phyloP scores from a whole-genome alignment of 2,329 filamentous ascomycete species.

The Ascochyta fabae region DNA sequence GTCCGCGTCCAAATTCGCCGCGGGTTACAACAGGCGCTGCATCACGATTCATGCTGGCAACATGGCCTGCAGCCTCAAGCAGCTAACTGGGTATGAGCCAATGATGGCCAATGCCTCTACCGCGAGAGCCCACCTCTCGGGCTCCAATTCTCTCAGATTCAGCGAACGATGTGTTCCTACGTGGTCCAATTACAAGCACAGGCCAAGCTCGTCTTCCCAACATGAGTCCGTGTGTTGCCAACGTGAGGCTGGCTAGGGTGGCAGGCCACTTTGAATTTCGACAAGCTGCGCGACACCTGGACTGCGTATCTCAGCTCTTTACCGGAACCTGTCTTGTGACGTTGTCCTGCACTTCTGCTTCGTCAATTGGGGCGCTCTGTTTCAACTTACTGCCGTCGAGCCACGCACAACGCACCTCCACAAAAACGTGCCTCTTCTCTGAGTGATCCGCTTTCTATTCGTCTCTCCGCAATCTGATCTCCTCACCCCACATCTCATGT shows the following conservation, averaged over 20 bases:
- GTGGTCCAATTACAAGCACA: slow-evolving; percentile 46
- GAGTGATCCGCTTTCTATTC: slow-evolving; percentile 39
- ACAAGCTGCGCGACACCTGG: slow-evolving; percentile 34
- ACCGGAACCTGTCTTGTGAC: slow-evolving; percentile 42
- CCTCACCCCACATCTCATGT: slow-evolving; percentile 46
- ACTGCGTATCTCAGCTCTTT: slow-evolving; percentile 26
- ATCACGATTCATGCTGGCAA: slow-evolving; percentile 32
- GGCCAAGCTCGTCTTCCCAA: slow-evolving; percentile 34
- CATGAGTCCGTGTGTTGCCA: slow-evolving; percentile 36
- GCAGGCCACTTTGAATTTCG: slow-evolving; percentile 35
- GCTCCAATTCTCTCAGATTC: slow-evolving; percentile 36
- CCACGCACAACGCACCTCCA: slow-evolving; percentile 39
- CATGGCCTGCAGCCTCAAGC: slow-evolving; percentile 30
- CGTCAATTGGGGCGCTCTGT: slow-evolving; percentile 34
- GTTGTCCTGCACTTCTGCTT: slow-evolving; percentile 37
- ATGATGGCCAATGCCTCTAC: slow-evolving; percentile 30
- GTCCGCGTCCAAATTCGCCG: slow-evolving; percentile 23
- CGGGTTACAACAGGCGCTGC: slow-evolving; percentile 33
- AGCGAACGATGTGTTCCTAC: slow-evolving; percentile 39
- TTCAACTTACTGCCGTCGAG: slow-evolving; percentile 34
- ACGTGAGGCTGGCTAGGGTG: slow-evolving; percentile 44
- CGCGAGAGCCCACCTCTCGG: slow-evolving; percentile 36
- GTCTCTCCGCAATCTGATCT: slow-evolving; percentile 43
- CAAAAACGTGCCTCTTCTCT: slow-evolving; percentile 34
- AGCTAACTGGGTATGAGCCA: slow-evolving; percentile 35